These are phyloP conservation scores for Apiospora arundinis DNA, from an alignment of 2,329 filamentous ascomycete genomes.

Conservation along the genomic window DNA sequence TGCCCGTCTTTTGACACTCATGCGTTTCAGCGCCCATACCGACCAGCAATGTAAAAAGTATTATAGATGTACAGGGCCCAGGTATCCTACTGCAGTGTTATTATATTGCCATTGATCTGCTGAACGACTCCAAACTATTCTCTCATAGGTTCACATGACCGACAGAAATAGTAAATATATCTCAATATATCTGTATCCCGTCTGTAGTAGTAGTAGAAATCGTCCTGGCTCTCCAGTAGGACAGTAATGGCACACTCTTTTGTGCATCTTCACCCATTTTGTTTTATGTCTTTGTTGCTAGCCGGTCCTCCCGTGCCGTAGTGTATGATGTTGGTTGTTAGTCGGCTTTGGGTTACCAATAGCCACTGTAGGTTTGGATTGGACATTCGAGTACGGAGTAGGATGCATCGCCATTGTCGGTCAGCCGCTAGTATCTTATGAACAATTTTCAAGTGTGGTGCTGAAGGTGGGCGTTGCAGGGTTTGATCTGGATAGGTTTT, in stretches of 20 bases:
- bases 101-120: not conserved
- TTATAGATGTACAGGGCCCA: not conserved
- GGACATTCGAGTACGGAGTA: not conserved
- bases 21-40: conserved; percentile 12
- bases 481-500: conserved; percentile 1
- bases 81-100: not conserved
- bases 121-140: not conserved
- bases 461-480: conserved; percentile 9
- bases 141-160: not conserved
- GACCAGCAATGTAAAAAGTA: not conserved
- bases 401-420: conserved; percentile 3
- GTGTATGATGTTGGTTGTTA: not conserved
- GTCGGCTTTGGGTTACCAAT: not conserved
- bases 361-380: not conserved
- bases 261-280: not conserved
- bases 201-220: too few relatives aligned
- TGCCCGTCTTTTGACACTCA: not conserved
- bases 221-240: not conserved
- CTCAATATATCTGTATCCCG: not conserved
- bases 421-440: not conserved
- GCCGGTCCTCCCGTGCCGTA: not conserved
- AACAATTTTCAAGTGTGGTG: not conserved
- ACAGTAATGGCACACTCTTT: not conserved
- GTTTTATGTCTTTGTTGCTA: not conserved
- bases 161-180: not conserved